A percentile compares a stretch with the other conserved stretches of the same genome.
phyloP scores from a whole-genome alignment of 805 yeast genomes.

The Pachysolen tannophilus region DNA sequence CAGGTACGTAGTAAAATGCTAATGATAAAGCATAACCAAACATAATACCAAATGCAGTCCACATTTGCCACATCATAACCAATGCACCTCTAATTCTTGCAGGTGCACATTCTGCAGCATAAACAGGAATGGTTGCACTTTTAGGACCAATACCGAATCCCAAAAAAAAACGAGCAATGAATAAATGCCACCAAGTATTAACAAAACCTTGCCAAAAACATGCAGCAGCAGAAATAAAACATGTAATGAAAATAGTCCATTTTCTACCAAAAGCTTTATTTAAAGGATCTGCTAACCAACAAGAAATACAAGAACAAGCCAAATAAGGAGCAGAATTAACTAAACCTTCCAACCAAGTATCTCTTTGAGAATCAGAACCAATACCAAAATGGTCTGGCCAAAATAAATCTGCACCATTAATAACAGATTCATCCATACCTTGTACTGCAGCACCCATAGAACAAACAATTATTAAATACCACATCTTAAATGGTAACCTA shows the following conservation, averaged over 20 bases:
- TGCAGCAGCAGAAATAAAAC: constrained; percentile 49
- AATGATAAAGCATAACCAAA: constrained; percentile 59
- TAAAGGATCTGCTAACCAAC: constrained; percentile 57
- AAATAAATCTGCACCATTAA: constrained; percentile 63
- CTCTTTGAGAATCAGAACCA: constrained; percentile 33
- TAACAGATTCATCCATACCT: constrained; percentile 75
- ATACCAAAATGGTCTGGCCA: constrained; percentile 52
- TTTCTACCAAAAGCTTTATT: constrained; percentile 54
- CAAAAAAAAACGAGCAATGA: constrained; percentile 55
- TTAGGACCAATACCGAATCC: constrained; percentile 71
- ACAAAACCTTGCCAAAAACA: constrained; percentile 66
- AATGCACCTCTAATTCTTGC: constrained; percentile 56
- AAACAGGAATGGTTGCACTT: constrained; percentile 71
- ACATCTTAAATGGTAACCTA: constrained; percentile 36
- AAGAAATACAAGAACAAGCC: constrained; percentile 50
- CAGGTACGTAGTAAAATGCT: constrained; percentile 51
- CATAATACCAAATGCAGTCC: constrained; percentile 70
- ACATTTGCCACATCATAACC: constrained; percentile 70
- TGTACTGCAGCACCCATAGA: constrained; percentile 75
- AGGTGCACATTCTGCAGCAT: constrained; percentile 60
- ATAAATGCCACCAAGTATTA: constrained; percentile 59
- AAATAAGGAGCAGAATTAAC: constrained; percentile 67
- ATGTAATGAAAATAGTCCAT: constrained; percentile 58
- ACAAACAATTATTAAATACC: constrained; percentile 53
- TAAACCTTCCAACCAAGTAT: constrained; percentile 53